These are phyloP conservation scores for Vaccinium myrtillus DNA, from an alignment of 148 eudicot species.

Conservation along the genomic window DNA sequence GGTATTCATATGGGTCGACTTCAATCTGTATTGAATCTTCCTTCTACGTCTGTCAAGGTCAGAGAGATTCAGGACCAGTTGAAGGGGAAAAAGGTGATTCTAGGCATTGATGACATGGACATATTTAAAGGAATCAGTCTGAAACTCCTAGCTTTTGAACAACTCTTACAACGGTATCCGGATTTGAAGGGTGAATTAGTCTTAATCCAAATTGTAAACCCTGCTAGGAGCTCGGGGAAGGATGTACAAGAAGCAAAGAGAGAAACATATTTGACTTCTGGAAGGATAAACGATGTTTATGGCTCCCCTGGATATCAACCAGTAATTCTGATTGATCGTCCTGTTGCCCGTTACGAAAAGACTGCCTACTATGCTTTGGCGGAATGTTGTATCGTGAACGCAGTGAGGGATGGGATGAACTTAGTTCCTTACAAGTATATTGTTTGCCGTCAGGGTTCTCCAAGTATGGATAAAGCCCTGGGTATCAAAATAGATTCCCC, in stretches of 20 bases:
- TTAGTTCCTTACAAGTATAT: conserved; percentile 69
- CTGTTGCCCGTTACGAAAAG: conserved; percentile 64
- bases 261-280: conserved; percentile 49
- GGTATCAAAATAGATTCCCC: conserved; percentile 32
- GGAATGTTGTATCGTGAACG: conserved; percentile 71
- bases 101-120: conserved; percentile 79
- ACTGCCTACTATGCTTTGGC: conserved; percentile 73
- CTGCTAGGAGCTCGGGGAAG: conserved; percentile 69
- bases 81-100: conserved; percentile 50
- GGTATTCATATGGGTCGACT: conserved; percentile 71
- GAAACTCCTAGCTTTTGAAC: conserved; percentile 68
- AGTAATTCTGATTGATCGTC: conserved; percentile 60
- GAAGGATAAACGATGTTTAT: conserved; percentile 54
- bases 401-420: conserved; percentile 78
- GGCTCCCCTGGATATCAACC: conserved; percentile 56
- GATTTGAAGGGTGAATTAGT: conserved; percentile 51
- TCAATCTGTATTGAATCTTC: conserved; percentile 53
- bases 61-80: conserved; percentile 55
- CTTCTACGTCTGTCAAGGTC: conserved; percentile 44
- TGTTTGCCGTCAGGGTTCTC: conserved; percentile 66
- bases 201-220: conserved; percentile 67
- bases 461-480: conserved; percentile 40
- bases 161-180: conserved; percentile 48
- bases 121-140: conserved; percentile 74
- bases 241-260: conserved; percentile 57